phyloP scores from a whole-genome alignment of 495 filamentous ascomycete species.

The Xeromyces bisporus region DNA sequence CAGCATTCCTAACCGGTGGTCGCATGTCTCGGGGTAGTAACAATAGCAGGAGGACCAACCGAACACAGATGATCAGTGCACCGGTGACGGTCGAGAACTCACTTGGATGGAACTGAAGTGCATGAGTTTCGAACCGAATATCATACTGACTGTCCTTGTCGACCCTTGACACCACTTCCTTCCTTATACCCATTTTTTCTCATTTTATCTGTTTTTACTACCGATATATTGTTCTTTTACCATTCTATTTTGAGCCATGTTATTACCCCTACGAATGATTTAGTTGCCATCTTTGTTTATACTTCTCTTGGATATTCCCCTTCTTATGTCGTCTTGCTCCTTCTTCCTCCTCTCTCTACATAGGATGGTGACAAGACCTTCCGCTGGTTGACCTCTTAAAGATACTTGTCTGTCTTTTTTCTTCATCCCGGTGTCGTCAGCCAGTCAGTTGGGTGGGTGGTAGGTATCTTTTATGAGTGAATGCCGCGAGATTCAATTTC shows the following conservation, averaged over 20 bases:
- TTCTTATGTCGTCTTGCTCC: conserved; percentile 6
- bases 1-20: conserved; percentile 24
- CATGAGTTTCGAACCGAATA: conserved; percentile 14
- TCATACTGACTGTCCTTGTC: conserved; percentile 2
- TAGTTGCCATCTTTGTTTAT: no score
- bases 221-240: conserved; percentile 10
- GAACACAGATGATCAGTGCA: conserved; percentile 59
- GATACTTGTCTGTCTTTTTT: no score
- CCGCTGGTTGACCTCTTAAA: no score
- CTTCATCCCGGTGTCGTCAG: background rate
- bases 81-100: conserved; percentile 96
- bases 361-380: conserved; percentile 20
- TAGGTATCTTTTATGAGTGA: conserved; percentile 15
- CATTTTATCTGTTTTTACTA: conserved; percentile 9
- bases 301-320: no score
- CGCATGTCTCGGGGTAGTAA: conserved; percentile 24
- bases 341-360: conserved; percentile 5
- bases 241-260: background rate
- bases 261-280: background rate
- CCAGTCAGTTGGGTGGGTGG: conserved; percentile 16
- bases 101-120: conserved; percentile 73
- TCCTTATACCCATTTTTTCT: conserved; percentile 4
- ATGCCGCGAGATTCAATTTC: conserved; percentile 8
- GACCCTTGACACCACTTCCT: no score
- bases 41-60: conserved; percentile 50